Conservation (phyloP, 2,329 filamentous ascomycete species). For the Microcyclospora pomicola region DNA sequence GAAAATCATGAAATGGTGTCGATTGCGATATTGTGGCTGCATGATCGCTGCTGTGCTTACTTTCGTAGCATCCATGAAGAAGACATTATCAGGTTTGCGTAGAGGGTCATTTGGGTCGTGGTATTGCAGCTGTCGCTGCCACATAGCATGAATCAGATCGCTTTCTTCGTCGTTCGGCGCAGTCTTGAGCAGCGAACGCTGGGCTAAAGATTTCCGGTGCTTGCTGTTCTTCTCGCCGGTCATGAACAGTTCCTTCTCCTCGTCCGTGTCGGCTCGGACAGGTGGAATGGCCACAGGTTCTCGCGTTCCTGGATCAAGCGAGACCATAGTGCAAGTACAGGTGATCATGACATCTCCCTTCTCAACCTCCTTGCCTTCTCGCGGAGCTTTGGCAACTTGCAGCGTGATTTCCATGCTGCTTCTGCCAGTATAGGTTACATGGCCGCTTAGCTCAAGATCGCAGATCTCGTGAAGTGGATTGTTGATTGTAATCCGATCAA, state of each 20-base stretch:
- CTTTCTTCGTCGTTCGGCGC: constrained; percentile 59
- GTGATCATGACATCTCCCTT: constrained; percentile 53
- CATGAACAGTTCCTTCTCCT: constrained; percentile 50
- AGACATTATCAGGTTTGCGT: constrained; percentile 42
- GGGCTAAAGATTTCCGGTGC: constrained; percentile 49
- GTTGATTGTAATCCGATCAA: constrained; percentile 52
- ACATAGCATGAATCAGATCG: constrained; percentile 58
- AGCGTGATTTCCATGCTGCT: constrained; percentile 63
- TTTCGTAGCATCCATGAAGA: constrained; percentile 48
- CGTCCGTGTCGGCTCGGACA: constrained; percentile 46
- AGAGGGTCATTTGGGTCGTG: constrained; percentile 44
- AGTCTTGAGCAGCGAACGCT: constrained; percentile 47
- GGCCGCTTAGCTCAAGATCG: constrained; percentile 58
- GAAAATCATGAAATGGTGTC: constrained; percentile 63
- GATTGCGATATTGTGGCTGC: constrained; percentile 58
- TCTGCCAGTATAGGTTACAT: constrained; percentile 56
- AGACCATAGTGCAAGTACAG: constrained; percentile 69
- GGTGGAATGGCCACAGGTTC: constrained; percentile 51
- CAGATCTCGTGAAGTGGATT: constrained; percentile 64
- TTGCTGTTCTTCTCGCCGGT: constrained; percentile 53
- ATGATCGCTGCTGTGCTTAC: constrained; percentile 58
- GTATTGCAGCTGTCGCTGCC: constrained; percentile 53
- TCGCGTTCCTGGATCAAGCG: constrained; percentile 53
- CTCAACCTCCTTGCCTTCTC: constrained; percentile 40
- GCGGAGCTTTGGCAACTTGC: constrained; percentile 54